phyloP scores from a whole-genome alignment of 345 rosid genomes.

The Arabidopsis arenosa region DNA sequence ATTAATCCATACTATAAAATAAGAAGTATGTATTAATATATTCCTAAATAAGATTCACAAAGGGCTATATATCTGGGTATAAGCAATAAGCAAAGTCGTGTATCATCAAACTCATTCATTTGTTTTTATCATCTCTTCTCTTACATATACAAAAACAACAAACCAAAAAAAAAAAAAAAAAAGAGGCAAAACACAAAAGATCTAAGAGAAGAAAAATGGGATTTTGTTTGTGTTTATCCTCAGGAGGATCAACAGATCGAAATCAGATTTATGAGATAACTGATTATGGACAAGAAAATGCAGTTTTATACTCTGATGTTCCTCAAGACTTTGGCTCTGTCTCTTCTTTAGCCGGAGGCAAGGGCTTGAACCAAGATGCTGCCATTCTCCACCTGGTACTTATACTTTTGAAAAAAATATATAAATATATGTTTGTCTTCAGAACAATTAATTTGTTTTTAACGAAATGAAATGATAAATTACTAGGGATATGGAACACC shows the following conservation, averaged over 20 bases:
- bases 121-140: not conserved
- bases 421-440: conserved; percentile 1
- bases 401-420: not conserved
- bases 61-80: conserved; percentile 34
- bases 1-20: not conserved
- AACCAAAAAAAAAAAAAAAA: not conserved
- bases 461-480: not conserved
- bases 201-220: conserved; percentile 21
- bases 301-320: conserved; percentile 25
- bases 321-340: conserved; percentile 54
- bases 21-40: not conserved
- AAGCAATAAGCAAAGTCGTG: conserved; percentile 46
- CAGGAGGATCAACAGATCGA: conserved; percentile 39
- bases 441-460: not conserved
- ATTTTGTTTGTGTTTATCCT: conserved; percentile 39
- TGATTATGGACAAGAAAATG: conserved; percentile 45
- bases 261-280: conserved; percentile 39
- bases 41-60: conserved; percentile 40
- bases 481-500: conserved; percentile 64
- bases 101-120: conserved; percentile 38
- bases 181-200: not conserved
- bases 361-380: conserved; percentile 86
- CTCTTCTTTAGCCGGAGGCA: conserved; percentile 68
- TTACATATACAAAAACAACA: conserved; percentile 6
- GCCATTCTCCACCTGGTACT: conserved; percentile 67